Percentiles rank a stretch among this genome's conserved stretches.
These are phyloP conservation scores for Hypoxylon sp. DNA, from an alignment of 2,329 filamentous ascomycete species.

Conservation along the genomic window DNA sequence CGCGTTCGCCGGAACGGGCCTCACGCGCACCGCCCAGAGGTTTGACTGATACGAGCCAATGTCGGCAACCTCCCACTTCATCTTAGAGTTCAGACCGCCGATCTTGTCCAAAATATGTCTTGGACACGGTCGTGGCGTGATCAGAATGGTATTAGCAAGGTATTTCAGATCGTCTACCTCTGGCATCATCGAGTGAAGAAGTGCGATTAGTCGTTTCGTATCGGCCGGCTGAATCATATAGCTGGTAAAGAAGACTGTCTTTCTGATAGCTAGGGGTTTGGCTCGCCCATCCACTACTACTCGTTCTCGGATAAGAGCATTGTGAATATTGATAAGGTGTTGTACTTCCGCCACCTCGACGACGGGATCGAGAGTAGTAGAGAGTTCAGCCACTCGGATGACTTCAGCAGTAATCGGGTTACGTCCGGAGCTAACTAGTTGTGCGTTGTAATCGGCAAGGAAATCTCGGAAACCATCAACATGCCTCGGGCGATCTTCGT, in stretches of 20 bases:
- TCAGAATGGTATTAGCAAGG: conserved; percentile 91
- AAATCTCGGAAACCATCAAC: conserved; percentile 88
- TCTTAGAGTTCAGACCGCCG: conserved; percentile 85
- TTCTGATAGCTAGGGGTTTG: conserved; percentile 78
- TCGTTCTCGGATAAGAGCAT: conserved; percentile 65
- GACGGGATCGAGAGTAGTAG: conserved; percentile 62
- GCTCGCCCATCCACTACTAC: conserved; percentile 54
- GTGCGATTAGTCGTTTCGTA: conserved; percentile 76
- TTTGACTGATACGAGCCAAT: conserved; percentile 81
- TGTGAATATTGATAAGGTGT: conserved; percentile 90
- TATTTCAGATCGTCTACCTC: conserved; percentile 78
- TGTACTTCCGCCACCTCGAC: conserved; percentile 68
- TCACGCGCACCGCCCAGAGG: conserved; percentile 87
- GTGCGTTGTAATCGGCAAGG: conserved; percentile 80
- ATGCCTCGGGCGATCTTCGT: conserved; percentile 75
- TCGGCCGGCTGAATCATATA: conserved; percentile 84
- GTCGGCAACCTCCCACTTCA: conserved; percentile 86
- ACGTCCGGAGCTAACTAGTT: conserved; percentile 63
- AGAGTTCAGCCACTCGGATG: conserved; percentile 84
- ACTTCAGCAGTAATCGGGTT: conserved; percentile 82
- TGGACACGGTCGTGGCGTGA: conserved; percentile 82
- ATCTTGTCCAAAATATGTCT: conserved; percentile 82
- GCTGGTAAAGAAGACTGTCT: conserved; percentile 90
- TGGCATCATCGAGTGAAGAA: conserved; percentile 76
- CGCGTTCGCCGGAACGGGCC: conserved; percentile 76